Conservation (phyloP, 2,329 filamentous ascomycete genomes). For the Colletotrichum sp. region DNA sequence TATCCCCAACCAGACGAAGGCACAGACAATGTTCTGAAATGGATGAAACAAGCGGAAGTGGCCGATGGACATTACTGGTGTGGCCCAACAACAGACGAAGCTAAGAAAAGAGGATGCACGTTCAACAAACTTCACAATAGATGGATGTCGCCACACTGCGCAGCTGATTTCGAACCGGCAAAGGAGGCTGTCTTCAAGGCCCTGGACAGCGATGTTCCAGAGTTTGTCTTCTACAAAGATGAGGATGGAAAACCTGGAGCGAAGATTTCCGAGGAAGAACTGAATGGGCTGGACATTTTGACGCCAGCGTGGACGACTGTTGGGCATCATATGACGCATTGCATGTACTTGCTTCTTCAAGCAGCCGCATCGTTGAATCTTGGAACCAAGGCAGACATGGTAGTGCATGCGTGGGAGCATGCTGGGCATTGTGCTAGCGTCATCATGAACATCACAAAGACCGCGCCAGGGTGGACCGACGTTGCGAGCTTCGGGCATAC, state of each 20-base stretch:
- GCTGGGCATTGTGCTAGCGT: slow-evolving; percentile 1
- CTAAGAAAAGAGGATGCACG: background rate
- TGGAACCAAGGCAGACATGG: slow-evolving; percentile 1
- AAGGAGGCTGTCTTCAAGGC: background rate
- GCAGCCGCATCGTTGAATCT: background rate
- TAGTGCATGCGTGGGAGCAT: slow-evolving; percentile 1
- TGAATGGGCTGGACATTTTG: background rate
- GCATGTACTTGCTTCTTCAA: slow-evolving; percentile 6
- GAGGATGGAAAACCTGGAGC: background rate
- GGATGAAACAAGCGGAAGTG: slow-evolving; percentile 3
- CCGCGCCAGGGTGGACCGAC: background rate
- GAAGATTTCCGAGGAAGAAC: background rate
- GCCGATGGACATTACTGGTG: background rate
- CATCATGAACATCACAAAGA: background rate
- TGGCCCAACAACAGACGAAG: background rate
- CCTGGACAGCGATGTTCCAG: background rate
- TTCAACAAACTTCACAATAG: slow-evolving; percentile 8
- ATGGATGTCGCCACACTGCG: background rate
- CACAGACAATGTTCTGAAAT: background rate
- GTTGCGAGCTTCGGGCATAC: background rate
- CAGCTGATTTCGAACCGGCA: background rate
- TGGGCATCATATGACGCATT: background rate
- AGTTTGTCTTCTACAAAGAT: background rate
- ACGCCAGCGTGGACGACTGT: slow-evolving; percentile 1
- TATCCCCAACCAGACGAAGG: slow-evolving; percentile 2